Evolutionary conservation across 495 filamentous ascomycete genomes (phyloP), one percentile per base, ranked within the genome.

Genomic region (Penicillium waksmanii): DNA sequence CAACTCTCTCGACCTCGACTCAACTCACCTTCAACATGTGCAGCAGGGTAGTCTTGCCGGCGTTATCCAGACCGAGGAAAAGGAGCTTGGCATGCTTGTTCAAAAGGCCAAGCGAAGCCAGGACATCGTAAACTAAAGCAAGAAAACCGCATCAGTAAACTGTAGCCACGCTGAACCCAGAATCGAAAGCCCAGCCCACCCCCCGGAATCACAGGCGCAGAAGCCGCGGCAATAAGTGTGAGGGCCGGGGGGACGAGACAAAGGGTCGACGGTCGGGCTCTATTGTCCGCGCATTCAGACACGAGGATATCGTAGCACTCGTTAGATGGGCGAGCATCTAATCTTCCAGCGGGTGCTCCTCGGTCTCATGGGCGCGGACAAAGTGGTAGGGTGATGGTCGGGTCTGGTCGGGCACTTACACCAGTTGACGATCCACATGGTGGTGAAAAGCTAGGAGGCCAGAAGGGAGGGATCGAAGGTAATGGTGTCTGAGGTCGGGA

Each of bases 51-150:
- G 96, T 98, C 82, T 98, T 97, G 74, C 94, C 95, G 49, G 95
- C 95, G 83, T 97, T 97, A 76, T 98, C 95, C 58, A 97, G 88
- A 59, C 94, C 92, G 47, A 97, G 87, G 76, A 96, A 96, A 54
- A 96, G 85, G 46, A 96, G 86, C 83, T 96, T 96, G 62, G 89
- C 92, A 73, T 96, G 91, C 85, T 98, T 98, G 85, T 98, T 98
- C 59, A 91, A 81, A 64, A 98, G 85, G 57, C 96, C 95, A 58
- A 98, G 84, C 57, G 85, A 89, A 61, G 96, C 87, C 64, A 98
- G 87, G 56, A 96, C 78, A 81, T 98, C 93, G 82, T 87, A 97
- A 78, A 97, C 95, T 98, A 62, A 65, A 53, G 35, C 57, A 31
- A 51, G 17, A n/a, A 58, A 47, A 51, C 17, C 31, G 15, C 15